Conservation (phyloP, 2,329 filamentous ascomycete genomes). For the Microcera coccophila region DNA sequence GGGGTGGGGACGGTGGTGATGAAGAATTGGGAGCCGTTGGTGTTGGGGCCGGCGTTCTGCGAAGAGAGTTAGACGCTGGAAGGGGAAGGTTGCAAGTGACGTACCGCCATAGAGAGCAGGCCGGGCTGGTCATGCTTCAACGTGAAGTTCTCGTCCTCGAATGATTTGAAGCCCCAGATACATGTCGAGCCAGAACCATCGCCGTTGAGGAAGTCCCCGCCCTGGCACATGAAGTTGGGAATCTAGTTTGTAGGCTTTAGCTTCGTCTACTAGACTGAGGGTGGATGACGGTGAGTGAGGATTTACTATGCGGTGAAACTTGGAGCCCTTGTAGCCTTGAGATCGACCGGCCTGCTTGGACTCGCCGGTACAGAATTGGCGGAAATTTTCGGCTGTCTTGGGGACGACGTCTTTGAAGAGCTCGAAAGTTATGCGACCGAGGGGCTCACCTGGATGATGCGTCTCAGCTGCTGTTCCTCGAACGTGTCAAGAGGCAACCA, state of each 20-base stretch:
- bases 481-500: background rate
- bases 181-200: slow-evolving; percentile 84
- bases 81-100: slow-evolving; percentile 31
- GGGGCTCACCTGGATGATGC: slow-evolving; percentile 63
- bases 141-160: slow-evolving; percentile 86
- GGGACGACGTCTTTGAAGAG: slow-evolving; percentile 82
- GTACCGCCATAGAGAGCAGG: slow-evolving; percentile 86
- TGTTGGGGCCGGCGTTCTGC: slow-evolving; percentile 85
- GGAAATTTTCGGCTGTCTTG: slow-evolving; percentile 92
- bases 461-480: background rate
- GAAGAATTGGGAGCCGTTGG: slow-evolving; percentile 96
- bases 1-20: slow-evolving; percentile 86
- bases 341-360: slow-evolving; percentile 75
- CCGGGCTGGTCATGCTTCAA: slow-evolving; percentile 76
- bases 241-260: slow-evolving; percentile 54
- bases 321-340: slow-evolving; percentile 90
- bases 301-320: slow-evolving; percentile 88
- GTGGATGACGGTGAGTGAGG: background rate
- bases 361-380: slow-evolving; percentile 94
- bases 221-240: slow-evolving; percentile 95
- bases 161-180: slow-evolving; percentile 82
- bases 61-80: slow-evolving; percentile 3
- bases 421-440: slow-evolving; percentile 86
- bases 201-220: slow-evolving; percentile 90
- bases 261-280: background rate